Percentiles rank a stretch among this genome's conserved stretches.
These are phyloP conservation scores for apple (Malus domestica) DNA, from an alignment of 306 rosid species.

Conservation along the genomic window ASM211411v1 NC_041796.1:12913501-12914000, in stretches of 20 bases:
- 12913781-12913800: slow-evolving; percentile 80
- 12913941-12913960: not conserved
- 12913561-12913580: not conserved
- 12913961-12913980: too few species aligned
- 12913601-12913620: not conserved
- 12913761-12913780: slow-evolving; percentile 64
- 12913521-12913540: slow-evolving; percentile 1
- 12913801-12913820: slow-evolving; percentile 49
- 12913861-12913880: not conserved
- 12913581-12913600: not conserved
- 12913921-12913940: not conserved
- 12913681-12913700: slow-evolving; percentile 58
- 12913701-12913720: slow-evolving; percentile 91
- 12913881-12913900: not conserved
- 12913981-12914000: too few species aligned
- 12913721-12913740: slow-evolving; percentile 88
- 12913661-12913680: slow-evolving; percentile 82
- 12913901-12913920: not conserved
- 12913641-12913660: slow-evolving; percentile 79
- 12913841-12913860: not conserved
- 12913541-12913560: not conserved
- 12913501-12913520: slow-evolving; percentile 95
- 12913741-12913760: slow-evolving; percentile 65
- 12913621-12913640: slow-evolving; percentile 12
- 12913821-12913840: slow-evolving; percentile 43